These are phyloP conservation scores for Plasmodium fragile DNA, from an alignment of 169 alveolate species.

Conservation along the genomic window DNA sequence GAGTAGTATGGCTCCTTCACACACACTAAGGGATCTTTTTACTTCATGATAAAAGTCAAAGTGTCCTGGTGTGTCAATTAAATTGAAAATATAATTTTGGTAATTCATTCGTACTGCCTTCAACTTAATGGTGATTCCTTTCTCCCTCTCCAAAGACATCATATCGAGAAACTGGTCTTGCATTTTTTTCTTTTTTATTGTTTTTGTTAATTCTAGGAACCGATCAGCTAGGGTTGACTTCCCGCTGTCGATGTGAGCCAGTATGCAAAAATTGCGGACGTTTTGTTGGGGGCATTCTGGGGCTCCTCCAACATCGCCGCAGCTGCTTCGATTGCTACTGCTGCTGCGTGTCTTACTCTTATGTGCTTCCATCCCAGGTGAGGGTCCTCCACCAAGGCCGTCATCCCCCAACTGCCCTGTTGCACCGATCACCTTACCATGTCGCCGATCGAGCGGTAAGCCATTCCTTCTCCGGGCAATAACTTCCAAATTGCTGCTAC, in stretches of 20 bases:
- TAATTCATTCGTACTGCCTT: conserved; percentile 84
- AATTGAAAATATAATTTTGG: conserved; percentile 91
- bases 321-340: neutral
- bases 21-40: conserved; percentile 93
- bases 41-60: conserved; percentile 96
- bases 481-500: neutral
- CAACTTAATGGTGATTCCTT: conserved; percentile 94
- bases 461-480: neutral
- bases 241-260: conserved; percentile 98
- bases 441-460: neutral
- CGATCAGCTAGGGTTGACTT: conserved; percentile 96
- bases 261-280: conserved; percentile 94
- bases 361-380: neutral
- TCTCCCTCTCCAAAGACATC: conserved; percentile 93
- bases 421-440: neutral
- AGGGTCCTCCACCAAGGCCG: neutral
- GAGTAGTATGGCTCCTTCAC: conserved; percentile 94
- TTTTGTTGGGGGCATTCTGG: conserved; percentile 1
- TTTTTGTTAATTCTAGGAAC: conserved; percentile 88
- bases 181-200: conserved; percentile 78
- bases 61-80: conserved; percentile 98
- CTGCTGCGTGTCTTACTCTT: neutral
- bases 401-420: neutral
- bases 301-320: neutral
- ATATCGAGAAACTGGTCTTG: conserved; percentile 89